phyloP scores from a whole-genome alignment of 2,329 filamentous ascomycete genomes.

The Colletotrichum musicola region DNA sequence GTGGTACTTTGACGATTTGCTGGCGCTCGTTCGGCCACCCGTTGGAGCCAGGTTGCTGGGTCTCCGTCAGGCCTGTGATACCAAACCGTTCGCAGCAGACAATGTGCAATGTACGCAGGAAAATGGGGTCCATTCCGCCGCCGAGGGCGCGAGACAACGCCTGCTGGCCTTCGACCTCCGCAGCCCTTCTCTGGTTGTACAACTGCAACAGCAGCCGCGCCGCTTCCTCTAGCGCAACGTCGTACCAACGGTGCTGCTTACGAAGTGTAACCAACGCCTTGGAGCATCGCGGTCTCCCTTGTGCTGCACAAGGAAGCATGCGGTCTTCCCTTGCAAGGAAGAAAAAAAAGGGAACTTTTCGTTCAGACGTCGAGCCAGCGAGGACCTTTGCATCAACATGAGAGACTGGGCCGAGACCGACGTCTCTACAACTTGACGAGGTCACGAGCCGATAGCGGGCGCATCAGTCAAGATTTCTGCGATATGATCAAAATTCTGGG shows the following conservation, averaged over 20 bases:
- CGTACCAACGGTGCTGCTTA: background rate
- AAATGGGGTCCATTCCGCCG: too few species aligned
- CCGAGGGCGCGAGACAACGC: too few species aligned
- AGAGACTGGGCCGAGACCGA: constrained; percentile 5
- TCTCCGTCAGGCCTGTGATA: background rate
- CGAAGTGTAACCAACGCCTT: background rate
- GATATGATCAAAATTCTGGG: constrained; percentile 25
- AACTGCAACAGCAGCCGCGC: background rate
- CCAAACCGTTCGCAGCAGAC: background rate
- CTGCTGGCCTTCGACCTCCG: too few species aligned
- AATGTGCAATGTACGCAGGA: too few species aligned
- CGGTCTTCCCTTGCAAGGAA: background rate
- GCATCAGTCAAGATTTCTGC: background rate
- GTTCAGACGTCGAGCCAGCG: background rate
- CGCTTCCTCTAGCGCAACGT: background rate
- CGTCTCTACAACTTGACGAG: background rate
- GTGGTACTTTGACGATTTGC: background rate
- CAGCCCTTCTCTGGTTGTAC: background rate
- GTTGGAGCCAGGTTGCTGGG: constrained; percentile 16
- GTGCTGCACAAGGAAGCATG: background rate
- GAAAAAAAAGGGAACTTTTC: background rate
- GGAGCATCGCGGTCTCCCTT: background rate
- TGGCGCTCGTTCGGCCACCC: background rate
- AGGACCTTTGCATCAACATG: background rate
- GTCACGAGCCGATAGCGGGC: constrained; percentile 1